phyloP scores from a whole-genome alignment of 176 grass and related monocot genomes.

The Typha latifolia region DNA sequence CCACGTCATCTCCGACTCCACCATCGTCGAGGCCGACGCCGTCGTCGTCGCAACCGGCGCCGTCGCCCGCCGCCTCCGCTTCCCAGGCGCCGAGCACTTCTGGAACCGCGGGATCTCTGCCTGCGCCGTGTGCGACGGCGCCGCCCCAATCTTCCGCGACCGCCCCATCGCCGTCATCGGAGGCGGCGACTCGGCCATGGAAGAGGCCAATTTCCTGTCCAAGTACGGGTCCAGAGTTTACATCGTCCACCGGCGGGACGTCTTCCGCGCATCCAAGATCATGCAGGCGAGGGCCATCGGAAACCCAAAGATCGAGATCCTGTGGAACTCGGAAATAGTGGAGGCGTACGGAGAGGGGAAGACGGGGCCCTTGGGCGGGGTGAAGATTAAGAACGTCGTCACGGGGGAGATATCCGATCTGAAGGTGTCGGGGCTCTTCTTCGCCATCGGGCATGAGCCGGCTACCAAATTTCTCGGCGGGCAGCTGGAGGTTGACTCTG shows the following conservation, averaged over 20 bases:
- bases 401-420: constrained; percentile 52
- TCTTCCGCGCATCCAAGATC: constrained; percentile 93
- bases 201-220: constrained; percentile 97
- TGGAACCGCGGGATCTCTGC: constrained; percentile 97
- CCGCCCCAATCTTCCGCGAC: constrained; percentile 77
- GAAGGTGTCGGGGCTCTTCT: constrained; percentile 74
- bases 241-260: constrained; percentile 79
- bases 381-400: constrained; percentile 70
- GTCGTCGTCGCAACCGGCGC: constrained; percentile 81
- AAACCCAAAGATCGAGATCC: constrained; percentile 80
- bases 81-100: constrained; percentile 56
- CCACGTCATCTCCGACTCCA: constrained; percentile 51
- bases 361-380: constrained; percentile 44
- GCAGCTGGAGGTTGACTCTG: constrained; percentile 73
- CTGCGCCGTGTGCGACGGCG: constrained; percentile 97
- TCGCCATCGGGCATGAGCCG: constrained; percentile 84
- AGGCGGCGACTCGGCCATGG: constrained; percentile 95
- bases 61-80: constrained; percentile 72
- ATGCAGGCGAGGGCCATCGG: constrained; percentile 79
- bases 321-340: constrained; percentile 78
- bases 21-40: constrained; percentile 58
- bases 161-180: constrained; percentile 79
- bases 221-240: constrained; percentile 89
- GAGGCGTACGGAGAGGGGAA: constrained; percentile 56
- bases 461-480: constrained; percentile 90